A percentile compares a stretch with the other conserved stretches of the same genome.
phyloP scores from a whole-genome alignment of 805 yeast genomes.

The Yamadazyma sp. region DNA sequence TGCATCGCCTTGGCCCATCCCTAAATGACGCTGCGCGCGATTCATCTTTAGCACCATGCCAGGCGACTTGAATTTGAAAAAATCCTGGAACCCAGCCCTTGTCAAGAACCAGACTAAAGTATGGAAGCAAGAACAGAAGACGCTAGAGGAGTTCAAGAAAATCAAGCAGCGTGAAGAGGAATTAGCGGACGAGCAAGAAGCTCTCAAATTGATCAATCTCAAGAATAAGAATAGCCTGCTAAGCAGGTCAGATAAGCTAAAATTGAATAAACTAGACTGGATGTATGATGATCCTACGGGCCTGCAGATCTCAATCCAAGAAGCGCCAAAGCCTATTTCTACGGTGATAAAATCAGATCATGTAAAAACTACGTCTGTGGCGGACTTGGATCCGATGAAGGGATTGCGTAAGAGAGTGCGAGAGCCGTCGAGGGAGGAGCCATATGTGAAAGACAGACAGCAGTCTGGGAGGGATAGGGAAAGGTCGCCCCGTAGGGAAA shows the following conservation, averaged over 20 bases:
- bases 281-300: constrained; percentile 66
- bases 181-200: constrained; percentile 58
- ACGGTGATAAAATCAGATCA: constrained; percentile 18
- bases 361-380: constrained; percentile 26
- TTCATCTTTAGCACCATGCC: too few species aligned
- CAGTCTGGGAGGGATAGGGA: neutral
- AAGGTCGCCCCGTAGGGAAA: neutral
- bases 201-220: constrained; percentile 51
- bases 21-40: too few species aligned
- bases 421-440: constrained; percentile 1
- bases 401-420: neutral
- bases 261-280: constrained; percentile 67
- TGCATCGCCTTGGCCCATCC: too few species aligned
- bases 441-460: neutral
- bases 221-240: constrained; percentile 38
- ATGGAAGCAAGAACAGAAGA: constrained; percentile 78
- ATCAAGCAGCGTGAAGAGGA: constrained; percentile 65
- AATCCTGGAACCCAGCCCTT: constrained; percentile 95
- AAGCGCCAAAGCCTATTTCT: neutral
- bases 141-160: constrained; percentile 65
- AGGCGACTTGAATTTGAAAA: constrained; percentile 83
- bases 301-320: neutral
- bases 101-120: constrained; percentile 82
- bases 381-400: constrained; percentile 12
- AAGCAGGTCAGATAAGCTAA: constrained; percentile 36